phyloP scores from a whole-genome alignment of 495 filamentous ascomycete genomes.

The Platismatia glauca region DNA sequence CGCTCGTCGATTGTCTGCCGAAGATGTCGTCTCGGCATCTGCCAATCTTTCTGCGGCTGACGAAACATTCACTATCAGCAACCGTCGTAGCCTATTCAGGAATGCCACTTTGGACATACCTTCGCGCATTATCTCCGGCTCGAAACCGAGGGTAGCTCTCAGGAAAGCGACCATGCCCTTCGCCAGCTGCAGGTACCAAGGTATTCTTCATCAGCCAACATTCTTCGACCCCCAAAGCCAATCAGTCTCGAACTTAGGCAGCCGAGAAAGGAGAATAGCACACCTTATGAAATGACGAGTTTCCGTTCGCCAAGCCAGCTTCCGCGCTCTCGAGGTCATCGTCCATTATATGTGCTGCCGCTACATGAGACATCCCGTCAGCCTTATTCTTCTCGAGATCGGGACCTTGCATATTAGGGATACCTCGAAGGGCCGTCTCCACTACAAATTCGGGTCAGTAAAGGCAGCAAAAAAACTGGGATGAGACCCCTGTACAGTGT shows the following conservation, averaged over 20 bases:
- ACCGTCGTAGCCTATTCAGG: slow-evolving; percentile 4
- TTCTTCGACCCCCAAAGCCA: slow-evolving; percentile 5
- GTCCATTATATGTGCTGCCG: slow-evolving; percentile 67
- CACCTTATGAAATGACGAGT: slow-evolving; percentile 86
- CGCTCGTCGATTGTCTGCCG: slow-evolving; percentile 66
- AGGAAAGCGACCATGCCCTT: slow-evolving; percentile 77
- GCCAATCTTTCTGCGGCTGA: slow-evolving; percentile 61
- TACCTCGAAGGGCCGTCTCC: slow-evolving; percentile 48
- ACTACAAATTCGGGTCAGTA: slow-evolving; percentile 35
- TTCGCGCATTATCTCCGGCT: slow-evolving; percentile 88
- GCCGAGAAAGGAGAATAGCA: slow-evolving; percentile 17
- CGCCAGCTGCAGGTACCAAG: slow-evolving; percentile 48
- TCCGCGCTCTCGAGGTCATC: slow-evolving; percentile 90
- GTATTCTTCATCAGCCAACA: slow-evolving; percentile 21
- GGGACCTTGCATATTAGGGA: slow-evolving; percentile 37
- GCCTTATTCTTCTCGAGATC: slow-evolving; percentile 4
- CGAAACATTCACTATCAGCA: background rate
- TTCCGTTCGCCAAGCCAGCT: slow-evolving; percentile 54
- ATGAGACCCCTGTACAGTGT: slow-evolving; percentile 41
- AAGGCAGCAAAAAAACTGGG: background rate
- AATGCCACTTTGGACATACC: slow-evolving; percentile 33
- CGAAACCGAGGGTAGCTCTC: slow-evolving; percentile 79
- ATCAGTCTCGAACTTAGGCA: slow-evolving; percentile 20
- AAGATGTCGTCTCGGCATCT: slow-evolving; percentile 72
- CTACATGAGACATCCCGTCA: slow-evolving; percentile 27